Conservation (phyloP, 176 grass and related monocot species). For the Sorghum bicolor region DNA sequence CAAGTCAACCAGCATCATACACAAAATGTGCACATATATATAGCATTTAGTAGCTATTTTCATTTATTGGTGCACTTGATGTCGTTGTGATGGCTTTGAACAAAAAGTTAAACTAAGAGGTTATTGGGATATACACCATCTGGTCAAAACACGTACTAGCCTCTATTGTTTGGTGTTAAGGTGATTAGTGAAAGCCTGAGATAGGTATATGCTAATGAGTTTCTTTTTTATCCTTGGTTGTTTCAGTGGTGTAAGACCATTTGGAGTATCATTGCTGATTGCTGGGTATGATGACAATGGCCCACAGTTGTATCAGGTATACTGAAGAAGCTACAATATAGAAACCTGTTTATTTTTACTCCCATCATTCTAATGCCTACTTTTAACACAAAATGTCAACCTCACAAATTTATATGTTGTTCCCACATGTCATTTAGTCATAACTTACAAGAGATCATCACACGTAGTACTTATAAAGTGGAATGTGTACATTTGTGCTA, state of each 20-base stretch:
- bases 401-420: neutral
- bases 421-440: neutral
- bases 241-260: constrained; percentile 94
- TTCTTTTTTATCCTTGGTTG: constrained; percentile 18
- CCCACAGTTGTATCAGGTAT: constrained; percentile 93
- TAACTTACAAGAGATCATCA: neutral
- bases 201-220: constrained; percentile 9
- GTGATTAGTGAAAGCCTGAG: neutral
- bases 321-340: neutral
- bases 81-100: neutral
- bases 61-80: neutral
- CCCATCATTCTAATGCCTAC: neutral
- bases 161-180: neutral
- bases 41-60: neutral
- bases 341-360: neutral
- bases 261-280: constrained; percentile 88
- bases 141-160: neutral
- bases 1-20: neutral
- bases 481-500: constrained; percentile 21
- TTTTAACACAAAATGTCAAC: neutral
- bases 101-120: constrained; percentile 6
- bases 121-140: neutral
- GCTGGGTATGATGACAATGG: constrained; percentile 97
- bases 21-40: neutral
- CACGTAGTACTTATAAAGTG: neutral